Percentiles rank a stretch among this genome's conserved stretches.
These are phyloP conservation scores for Colletotrichum tofieldiae DNA, from an alignment of 2,329 filamentous ascomycete genomes.

Conservation along the genomic window DNA sequence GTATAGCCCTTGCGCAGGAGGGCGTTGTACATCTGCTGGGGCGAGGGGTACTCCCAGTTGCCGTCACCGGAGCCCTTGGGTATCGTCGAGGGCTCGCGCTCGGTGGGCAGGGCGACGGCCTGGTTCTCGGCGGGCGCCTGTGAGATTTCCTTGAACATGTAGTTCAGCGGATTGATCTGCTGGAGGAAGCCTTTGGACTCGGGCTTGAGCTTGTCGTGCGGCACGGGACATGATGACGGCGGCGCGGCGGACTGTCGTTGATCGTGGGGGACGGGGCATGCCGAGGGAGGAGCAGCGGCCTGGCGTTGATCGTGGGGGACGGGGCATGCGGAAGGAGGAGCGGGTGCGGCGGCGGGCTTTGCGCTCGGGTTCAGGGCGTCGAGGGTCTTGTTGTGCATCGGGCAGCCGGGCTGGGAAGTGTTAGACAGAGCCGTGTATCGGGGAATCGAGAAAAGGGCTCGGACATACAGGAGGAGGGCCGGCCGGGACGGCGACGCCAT, in stretches of 20 bases:
- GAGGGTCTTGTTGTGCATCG: slow-evolving; percentile 70
- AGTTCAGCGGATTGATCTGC: slow-evolving; percentile 83
- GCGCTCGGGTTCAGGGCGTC: slow-evolving; percentile 60
- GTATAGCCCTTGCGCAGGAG: slow-evolving; percentile 96
- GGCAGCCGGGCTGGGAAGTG: slow-evolving; percentile 64
- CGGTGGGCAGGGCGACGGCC: slow-evolving; percentile 80
- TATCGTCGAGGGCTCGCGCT: slow-evolving; percentile 89
- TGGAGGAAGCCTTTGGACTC: slow-evolving; percentile 66
- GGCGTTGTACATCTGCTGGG: slow-evolving; percentile 99
- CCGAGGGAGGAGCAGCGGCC: slow-evolving; percentile 48
- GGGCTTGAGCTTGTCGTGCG: slow-evolving; percentile 54
- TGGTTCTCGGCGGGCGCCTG: slow-evolving; percentile 85
- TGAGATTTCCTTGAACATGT: slow-evolving; percentile 92
- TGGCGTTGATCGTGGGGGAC: slow-evolving; percentile 48
- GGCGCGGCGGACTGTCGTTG: slow-evolving; percentile 44
- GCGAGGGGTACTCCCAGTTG: slow-evolving; percentile 98
- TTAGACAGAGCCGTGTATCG: slow-evolving; percentile 43
- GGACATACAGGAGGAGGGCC: slow-evolving; percentile 58
- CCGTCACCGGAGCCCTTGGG: slow-evolving; percentile 84
- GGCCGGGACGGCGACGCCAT: slow-evolving; percentile 42
- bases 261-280: slow-evolving; percentile 52
- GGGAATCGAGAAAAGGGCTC: not conserved
- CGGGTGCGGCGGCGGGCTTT: slow-evolving; percentile 45
- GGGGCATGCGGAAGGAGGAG: slow-evolving; percentile 50
- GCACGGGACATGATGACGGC: slow-evolving; percentile 62